Base-by-base conservation (phyloP, 306 rosid genomes). In the Castanea mollissima region DNA sequence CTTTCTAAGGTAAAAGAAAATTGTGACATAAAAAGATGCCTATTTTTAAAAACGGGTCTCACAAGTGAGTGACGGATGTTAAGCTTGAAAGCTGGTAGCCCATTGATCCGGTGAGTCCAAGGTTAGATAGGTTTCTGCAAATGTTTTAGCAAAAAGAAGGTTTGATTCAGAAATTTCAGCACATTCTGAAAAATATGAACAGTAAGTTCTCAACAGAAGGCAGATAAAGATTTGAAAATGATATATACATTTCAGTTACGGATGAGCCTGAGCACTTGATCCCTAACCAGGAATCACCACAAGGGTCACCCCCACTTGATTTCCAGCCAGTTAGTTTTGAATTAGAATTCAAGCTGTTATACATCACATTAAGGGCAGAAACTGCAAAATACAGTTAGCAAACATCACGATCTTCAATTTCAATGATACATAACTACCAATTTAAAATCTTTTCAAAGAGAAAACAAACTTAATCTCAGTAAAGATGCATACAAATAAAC, bases 261-360 rank as follows among this genome's bases (percentile, higher is more conserved):
- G 99, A 88, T n/a, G 95, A 87, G 68, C 86, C 95, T 18, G 89
- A 86, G 82, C 99, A 94, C 87, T 77, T 74, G 75, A 92, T 92
- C 80, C 97, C 94, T 79, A 86, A 78, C 99, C 97, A 92, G 2
- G 91, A 83, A 10, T 94, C 91, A 5, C 90, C 94, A 69, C 99
- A 94, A 71, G 99, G 99, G 74, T 94, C 99, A 25, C 99, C 99
- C 21, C 97, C 97, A 62, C 89, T 87, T 56, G 93, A 87, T 76
- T 80, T 78, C 97, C 99, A 94, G 34, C 85, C 86, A 32, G 69
- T 60, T 20, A 94, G 82, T 78, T 87, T 70, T 2, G 97, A 86
- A 70, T 90, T 92, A 54, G 97, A 91, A 64, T 83, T 81, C 62
- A 94, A 81, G 87, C 96, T 90, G 21, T 6, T 85, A 83, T 62